phyloP scores from a whole-genome alignment of 371 early-diverging fungal species.

The Mucor plumbeus region DNA sequence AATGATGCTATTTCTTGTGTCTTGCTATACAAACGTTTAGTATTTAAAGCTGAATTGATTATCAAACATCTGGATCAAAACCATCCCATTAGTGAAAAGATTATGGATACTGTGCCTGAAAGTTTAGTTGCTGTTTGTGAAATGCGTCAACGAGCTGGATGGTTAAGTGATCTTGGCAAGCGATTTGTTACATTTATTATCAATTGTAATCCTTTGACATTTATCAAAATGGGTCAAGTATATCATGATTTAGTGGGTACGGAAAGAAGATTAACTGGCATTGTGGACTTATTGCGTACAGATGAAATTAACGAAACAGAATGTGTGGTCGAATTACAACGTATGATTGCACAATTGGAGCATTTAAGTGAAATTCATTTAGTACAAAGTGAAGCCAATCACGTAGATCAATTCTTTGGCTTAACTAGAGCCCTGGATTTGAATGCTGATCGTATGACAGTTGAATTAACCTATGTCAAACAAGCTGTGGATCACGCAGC shows the following conservation, averaged over 20 bases:
- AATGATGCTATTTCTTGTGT: constrained; percentile 78
- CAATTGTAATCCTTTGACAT: constrained; percentile 70
- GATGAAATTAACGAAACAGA: constrained; percentile 73
- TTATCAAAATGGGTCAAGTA: constrained; percentile 70
- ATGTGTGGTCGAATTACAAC: constrained; percentile 64
- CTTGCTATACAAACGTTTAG: constrained; percentile 78
- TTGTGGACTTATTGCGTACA: constrained; percentile 74
- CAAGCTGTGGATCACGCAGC: constrained; percentile 41
- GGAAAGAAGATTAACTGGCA: constrained; percentile 59
- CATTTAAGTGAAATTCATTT: constrained; percentile 71
- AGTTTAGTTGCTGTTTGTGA: constrained; percentile 64
- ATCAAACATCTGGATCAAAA: constrained; percentile 78
- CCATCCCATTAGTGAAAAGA: constrained; percentile 62
- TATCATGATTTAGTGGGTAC: constrained; percentile 73
- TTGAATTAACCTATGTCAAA: constrained; percentile 61
- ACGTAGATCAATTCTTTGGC: constrained; percentile 60
- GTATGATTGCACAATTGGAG: constrained; percentile 69
- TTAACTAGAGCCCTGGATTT: constrained; percentile 62
- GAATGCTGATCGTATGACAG: constrained; percentile 68
- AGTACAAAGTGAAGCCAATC: constrained; percentile 39
- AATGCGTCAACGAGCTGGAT: constrained; percentile 71
- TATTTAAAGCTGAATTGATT: constrained; percentile 81
- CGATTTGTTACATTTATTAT: constrained; percentile 75
- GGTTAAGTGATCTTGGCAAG: constrained; percentile 69
- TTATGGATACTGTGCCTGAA: constrained; percentile 57